Percentiles rank a stretch among this genome's conserved stretches.
Conservation (phyloP, 768 basidiomycete genomes). For the Lepiota brunneoincarnata region DNA sequence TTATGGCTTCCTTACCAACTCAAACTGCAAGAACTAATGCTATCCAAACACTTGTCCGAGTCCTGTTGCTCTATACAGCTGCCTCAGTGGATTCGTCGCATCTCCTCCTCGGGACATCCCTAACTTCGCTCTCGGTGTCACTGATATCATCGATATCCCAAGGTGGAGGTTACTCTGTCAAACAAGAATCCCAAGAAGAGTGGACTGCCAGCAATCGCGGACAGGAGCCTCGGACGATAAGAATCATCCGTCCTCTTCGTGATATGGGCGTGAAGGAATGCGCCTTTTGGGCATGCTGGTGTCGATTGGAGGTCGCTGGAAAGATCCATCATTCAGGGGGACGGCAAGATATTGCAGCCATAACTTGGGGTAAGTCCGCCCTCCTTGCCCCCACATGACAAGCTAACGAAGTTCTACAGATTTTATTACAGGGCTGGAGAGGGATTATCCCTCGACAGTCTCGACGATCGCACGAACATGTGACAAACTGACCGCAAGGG, state of each 20-base stretch:
- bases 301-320: conserved; percentile 43
- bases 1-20: conserved; percentile 69
- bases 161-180: conserved; percentile 71
- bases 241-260: conserved; percentile 63
- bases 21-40: conserved; percentile 64
- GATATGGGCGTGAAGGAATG: conserved; percentile 82
- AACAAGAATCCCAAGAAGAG: conserved; percentile 69
- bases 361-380: conserved; percentile 62
- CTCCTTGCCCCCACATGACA: background rate
- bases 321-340: conserved; percentile 30
- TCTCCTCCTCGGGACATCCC: conserved; percentile 71
- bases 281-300: conserved; percentile 77
- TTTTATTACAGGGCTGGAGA: conserved; percentile 78
- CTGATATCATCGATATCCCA: conserved; percentile 73
- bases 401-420: conserved; percentile 36
- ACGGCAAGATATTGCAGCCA: conserved; percentile 55
- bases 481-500: conserved; percentile 71
- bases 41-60: conserved; percentile 56
- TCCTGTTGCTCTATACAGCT: conserved; percentile 72
- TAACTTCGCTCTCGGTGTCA: conserved; percentile 76
- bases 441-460: conserved; percentile 83
- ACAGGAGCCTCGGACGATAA: conserved; percentile 29
- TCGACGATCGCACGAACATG: conserved; percentile 81
- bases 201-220: conserved; percentile 38
- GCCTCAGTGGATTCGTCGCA: conserved; percentile 61